Evolutionary conservation across 2,329 filamentous ascomycete species (phyloP).

Genomic region (Exophiala sp.): DNA sequence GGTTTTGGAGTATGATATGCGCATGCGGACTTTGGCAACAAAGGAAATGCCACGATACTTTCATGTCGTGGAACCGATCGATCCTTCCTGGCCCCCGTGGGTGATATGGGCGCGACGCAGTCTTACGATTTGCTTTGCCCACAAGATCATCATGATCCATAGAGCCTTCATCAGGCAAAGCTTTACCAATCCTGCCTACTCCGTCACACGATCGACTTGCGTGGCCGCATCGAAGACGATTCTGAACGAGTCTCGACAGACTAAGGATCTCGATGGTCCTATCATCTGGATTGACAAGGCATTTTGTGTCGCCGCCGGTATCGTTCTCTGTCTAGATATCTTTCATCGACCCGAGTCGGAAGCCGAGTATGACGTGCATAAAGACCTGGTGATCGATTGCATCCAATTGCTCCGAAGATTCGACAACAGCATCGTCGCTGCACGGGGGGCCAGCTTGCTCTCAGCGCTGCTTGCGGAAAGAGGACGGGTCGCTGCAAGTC

Average conservation of each 20-base stretch:
- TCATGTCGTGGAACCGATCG: constrained; percentile 32
- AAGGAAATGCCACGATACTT: constrained; percentile 36
- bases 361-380: constrained; percentile 12
- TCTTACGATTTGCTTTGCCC: constrained; percentile 34
- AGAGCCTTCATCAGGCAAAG: constrained; percentile 39
- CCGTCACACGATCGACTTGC: constrained; percentile 40
- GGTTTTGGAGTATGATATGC: constrained; percentile 38
- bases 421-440: constrained; percentile 15
- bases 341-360: constrained; percentile 31
- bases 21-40: constrained; percentile 33
- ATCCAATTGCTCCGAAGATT: constrained; percentile 14
- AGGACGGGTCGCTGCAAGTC: neutral
- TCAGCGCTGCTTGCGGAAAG: constrained; percentile 8
- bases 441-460: constrained; percentile 16
- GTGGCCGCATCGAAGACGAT: constrained; percentile 39
- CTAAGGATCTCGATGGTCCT: constrained; percentile 34
- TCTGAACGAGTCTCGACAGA: constrained; percentile 35
- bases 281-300: constrained; percentile 41
- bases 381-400: constrained; percentile 16
- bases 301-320: constrained; percentile 36
- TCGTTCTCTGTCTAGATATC: constrained; percentile 36
- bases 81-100: constrained; percentile 39
- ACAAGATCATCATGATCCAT: constrained; percentile 44
- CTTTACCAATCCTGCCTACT: constrained; percentile 39
- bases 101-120: constrained; percentile 35